Percentiles rank a stretch among this genome's conserved stretches.
Conservation (phyloP, 768 basidiomycete genomes). For the Mycena epipterygia region DNA sequence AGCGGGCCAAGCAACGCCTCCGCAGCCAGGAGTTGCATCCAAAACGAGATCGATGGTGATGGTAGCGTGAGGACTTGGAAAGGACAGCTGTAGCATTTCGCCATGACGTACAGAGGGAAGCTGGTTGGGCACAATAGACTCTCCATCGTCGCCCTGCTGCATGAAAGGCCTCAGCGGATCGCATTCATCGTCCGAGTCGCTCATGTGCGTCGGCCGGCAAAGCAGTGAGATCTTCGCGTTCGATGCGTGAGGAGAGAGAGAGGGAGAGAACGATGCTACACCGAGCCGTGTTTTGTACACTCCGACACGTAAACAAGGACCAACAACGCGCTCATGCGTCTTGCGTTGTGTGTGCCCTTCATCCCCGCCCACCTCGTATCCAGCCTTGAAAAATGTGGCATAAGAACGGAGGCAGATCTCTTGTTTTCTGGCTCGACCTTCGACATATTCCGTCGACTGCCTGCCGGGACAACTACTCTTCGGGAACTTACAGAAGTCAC, state of each 20-base stretch:
- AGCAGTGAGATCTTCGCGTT: no score
- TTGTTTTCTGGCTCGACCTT: constrained; percentile 62
- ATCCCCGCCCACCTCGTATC: constrained; percentile 61
- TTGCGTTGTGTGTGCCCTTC: constrained; percentile 52
- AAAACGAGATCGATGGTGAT: constrained; percentile 69
- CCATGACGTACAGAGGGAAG: constrained; percentile 59
- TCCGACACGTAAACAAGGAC: constrained; percentile 5
- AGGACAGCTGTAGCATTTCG: constrained; percentile 62
- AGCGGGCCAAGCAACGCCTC: constrained; percentile 93
- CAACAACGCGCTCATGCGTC: constrained; percentile 52
- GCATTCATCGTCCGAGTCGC: constrained; percentile 24
- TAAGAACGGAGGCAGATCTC: constrained; percentile 71
- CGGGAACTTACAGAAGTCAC: constrained; percentile 61
- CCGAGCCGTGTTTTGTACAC: no score
- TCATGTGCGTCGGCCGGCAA: not conserved
- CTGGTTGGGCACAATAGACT: constrained; percentile 66
- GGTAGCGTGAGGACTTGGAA: constrained; percentile 42
- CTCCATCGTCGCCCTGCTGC: constrained; percentile 33
- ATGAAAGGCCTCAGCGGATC: constrained; percentile 23
- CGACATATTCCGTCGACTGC: constrained; percentile 66
- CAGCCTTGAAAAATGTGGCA: constrained; percentile 60
- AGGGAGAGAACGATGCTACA: no score
- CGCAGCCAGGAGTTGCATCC: constrained; percentile 90
- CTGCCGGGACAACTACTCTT: constrained; percentile 62
- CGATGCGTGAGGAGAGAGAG: not conserved